These are phyloP conservation scores for Hydnomerulius pinastri DNA, from an alignment of 768 basidiomycete genomes.

Conservation along the genomic window DNA sequence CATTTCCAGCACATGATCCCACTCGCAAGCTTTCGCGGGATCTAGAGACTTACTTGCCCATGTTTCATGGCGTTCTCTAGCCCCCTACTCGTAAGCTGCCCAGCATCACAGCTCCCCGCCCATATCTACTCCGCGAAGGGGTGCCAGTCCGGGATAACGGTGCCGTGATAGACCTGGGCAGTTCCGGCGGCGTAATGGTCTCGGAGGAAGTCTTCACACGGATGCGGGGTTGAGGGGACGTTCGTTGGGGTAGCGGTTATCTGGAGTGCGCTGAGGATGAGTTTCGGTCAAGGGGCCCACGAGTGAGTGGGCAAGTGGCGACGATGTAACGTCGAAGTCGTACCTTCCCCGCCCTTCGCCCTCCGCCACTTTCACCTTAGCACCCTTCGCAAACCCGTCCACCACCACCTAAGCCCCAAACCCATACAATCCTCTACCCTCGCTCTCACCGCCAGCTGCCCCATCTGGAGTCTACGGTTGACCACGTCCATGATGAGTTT, in stretches of 20 bases:
- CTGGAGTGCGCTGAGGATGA: conserved; percentile 43
- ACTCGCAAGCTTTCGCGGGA: no score
- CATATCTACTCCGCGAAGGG: conserved; percentile 47
- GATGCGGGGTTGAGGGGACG: conserved; percentile 37
- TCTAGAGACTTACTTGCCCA: conserved; percentile 33
- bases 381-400: no score
- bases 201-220: conserved; percentile 38
- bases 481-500: no score
- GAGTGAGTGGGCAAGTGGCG: background rate
- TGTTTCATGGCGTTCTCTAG: conserved; percentile 44
- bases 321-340: background rate
- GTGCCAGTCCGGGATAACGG: conserved; percentile 40
- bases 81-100: conserved; percentile 47
- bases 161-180: conserved; percentile 41
- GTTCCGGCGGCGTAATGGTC: conserved; percentile 41
- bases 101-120: conserved; percentile 50
- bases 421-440: no score
- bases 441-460: no score
- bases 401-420: no score
- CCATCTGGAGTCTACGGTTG: no score
- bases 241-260: conserved; percentile 49
- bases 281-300: no score
- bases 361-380: no score
- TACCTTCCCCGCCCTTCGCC: no score
- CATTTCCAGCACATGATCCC: no score